Percentiles rank a stretch among this genome's conserved stretches.
phyloP scores from a whole-genome alignment of 2,329 filamentous ascomycete species.

The Pseudogymnoascus sp. region DNA sequence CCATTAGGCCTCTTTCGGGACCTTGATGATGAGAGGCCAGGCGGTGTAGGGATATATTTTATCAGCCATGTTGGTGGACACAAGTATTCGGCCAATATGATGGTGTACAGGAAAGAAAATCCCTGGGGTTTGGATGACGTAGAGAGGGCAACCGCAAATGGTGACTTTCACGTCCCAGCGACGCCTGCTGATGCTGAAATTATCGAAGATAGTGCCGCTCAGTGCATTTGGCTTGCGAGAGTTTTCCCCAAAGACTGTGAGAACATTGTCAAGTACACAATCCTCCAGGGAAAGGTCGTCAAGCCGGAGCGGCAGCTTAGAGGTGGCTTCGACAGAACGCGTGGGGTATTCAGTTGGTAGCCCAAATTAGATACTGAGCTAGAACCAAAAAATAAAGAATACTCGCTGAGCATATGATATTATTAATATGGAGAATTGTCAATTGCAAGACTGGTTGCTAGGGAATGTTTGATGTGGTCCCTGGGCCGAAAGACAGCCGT shows the following conservation, averaged over 20 bases:
- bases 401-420: not conserved
- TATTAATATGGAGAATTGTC: not conserved
- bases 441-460: constrained; percentile 9
- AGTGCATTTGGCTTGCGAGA: constrained; percentile 89
- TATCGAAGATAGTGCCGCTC: constrained; percentile 55
- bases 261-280: constrained; percentile 80
- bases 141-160: constrained; percentile 27
- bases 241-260: constrained; percentile 85
- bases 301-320: constrained; percentile 80
- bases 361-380: not conserved
- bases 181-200: constrained; percentile 28
- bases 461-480: constrained; percentile 8
- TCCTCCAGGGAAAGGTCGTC: constrained; percentile 87
- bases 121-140: constrained; percentile 28
- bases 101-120: constrained; percentile 64
- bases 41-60: constrained; percentile 92
- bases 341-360: constrained; percentile 80
- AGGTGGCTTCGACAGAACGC: constrained; percentile 81
- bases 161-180: constrained; percentile 13
- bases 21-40: constrained; percentile 77
- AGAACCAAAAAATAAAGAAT: not conserved
- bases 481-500: constrained; percentile 7
- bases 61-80: constrained; percentile 95
- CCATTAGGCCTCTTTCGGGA: constrained; percentile 80
- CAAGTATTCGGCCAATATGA: constrained; percentile 91